Base-by-base conservation (phyloP, 2,329 filamentous ascomycete species). In the Colletotrichum orchidophilum region DNA sequence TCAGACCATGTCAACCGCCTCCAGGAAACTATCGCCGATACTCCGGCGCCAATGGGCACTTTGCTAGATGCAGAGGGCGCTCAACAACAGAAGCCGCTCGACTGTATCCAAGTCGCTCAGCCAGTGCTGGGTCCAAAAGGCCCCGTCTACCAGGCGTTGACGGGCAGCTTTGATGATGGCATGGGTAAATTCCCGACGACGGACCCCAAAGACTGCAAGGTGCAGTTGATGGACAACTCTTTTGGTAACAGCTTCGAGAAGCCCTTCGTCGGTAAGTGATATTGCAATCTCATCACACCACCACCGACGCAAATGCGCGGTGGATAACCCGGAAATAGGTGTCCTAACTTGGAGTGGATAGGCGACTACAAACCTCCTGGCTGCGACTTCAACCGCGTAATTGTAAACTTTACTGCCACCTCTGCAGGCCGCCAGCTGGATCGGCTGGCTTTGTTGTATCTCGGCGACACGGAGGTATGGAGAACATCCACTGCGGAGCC, bases 401-500 rank as follows among this genome's bases (percentile, higher is more conserved):
- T 89, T 27, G 89, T 96, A 80, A 94, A 95, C 77, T 88, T 96
- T 74, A 95, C 92, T 0, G 91, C 93, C 15, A 89, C 88, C 1
- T 93, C 92, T 11, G 83, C 85, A 72, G 94, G 94, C 1, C 87
- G 88, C 3, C 94, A 97, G 75, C 95, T 88, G 80, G 94, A 97
- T 78, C 88, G 94, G 49, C 85, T 96, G 9, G 94, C 90, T 4
- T 80, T 92, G 35, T 91, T 96, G 87, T 96, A 92, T 76, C 84
- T 96, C 46, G 90, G 90, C 50, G 92, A 96, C 78, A 90, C 88
- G 11, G 94, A 97, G 78, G 87, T 97, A n/a, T 96, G 93, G 85
- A 87, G 94, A 27, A 95, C 93, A 2, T 95, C 93, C 5, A 97
- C 94, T 1, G 93, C 94, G 4, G 93, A 97, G 81, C 93, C 94